Base-by-base conservation (phyloP, 441 rosid species). In the Corymbia citriodora region DNA sequence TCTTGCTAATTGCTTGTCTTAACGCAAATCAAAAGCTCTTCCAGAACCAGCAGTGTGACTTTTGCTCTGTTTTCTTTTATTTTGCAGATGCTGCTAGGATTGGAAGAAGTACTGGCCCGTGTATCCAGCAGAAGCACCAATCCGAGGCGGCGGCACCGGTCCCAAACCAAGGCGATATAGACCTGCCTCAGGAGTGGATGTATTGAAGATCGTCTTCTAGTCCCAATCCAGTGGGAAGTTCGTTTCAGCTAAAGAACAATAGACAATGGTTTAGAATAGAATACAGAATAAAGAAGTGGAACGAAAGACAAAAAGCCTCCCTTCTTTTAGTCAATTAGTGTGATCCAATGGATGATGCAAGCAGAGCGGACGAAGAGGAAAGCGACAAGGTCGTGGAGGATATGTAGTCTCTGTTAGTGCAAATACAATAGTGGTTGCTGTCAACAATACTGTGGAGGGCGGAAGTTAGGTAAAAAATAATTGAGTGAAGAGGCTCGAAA, bases 131-230 rank as follows among this genome's bases (percentile, higher is more conserved):
- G 54, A 93, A 92, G 88, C 89, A 91, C 92, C 94, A 92, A 72
- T 57, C 92, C 27, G n/a, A 52, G 92, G 36, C 93, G 89, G 65
- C 25, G 65, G 93, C 49, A 91, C 94, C 95, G 88, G 93, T 91
- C n/a, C 87, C 88, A 88, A 94, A 92, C 55, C 92, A 93, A 87
- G 92, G 93, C 90, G 98, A 95, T 45, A 89, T 93, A 29, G 92
- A 90, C 92, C 93, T 97, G 70, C 99, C 99, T 68, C 97, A 95
- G 19, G 99, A 97, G 89, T 97, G 99, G 99, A 95, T 97, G 21
- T 97, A 96, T 87, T 97, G 94, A 95, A 45, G 85, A 79, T 40
- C 0, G 85, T 79, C 85, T 45, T 79, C n/a, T 45, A 45, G 85
- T 23, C n/a, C n/a, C 52, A 79, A 45, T 7, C 85, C n/a, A 2